Evolutionary conservation across 2,329 filamentous ascomycete species (phyloP).

Genomic region (Colletotrichum limetticola): DNA sequence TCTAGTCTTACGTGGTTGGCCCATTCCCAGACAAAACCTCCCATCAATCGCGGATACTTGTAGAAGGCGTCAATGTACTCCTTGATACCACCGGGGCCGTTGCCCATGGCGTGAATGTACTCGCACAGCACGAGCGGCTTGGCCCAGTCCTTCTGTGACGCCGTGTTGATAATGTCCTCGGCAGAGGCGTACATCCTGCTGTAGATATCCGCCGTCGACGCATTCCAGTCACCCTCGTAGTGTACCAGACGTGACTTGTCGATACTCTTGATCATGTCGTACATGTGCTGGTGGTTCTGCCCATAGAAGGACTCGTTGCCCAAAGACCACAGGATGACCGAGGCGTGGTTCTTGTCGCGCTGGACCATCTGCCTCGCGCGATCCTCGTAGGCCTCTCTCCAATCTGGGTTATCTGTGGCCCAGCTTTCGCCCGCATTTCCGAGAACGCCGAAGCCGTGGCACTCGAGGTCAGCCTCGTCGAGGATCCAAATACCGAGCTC

Average conservation of each 20-base stretch:
- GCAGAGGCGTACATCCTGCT: conserved; percentile 73
- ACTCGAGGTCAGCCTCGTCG: conserved; percentile 66
- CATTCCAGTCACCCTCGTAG: conserved; percentile 71
- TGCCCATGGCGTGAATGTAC: conserved; percentile 75
- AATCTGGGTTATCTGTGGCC: conserved; percentile 69
- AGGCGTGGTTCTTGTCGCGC: conserved; percentile 69
- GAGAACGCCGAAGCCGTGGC: conserved; percentile 60
- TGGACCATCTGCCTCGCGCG: conserved; percentile 72
- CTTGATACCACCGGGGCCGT: conserved; percentile 73
- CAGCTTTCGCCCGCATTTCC: conserved; percentile 58
- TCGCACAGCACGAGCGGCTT: conserved; percentile 70
- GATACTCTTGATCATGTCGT: conserved; percentile 66
- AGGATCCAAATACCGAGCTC: conserved; percentile 73
- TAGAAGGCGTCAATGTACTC: conserved; percentile 76
- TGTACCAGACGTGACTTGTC: conserved; percentile 71
- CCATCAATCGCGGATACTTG: conserved; percentile 61
- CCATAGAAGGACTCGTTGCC: conserved; percentile 80
- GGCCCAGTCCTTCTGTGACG: conserved; percentile 53
- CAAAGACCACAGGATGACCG: conserved; percentile 76
- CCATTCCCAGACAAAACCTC: conserved; percentile 76
- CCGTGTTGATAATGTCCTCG: conserved; percentile 53
- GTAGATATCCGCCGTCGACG: conserved; percentile 70
- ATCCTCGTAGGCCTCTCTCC: conserved; percentile 74
- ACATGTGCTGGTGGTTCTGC: conserved; percentile 75
- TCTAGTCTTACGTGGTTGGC: conserved; percentile 60